These are phyloP conservation scores for Pulveroboletus sp. DNA, from an alignment of 768 basidiomycete species.

Conservation along the genomic window DNA sequence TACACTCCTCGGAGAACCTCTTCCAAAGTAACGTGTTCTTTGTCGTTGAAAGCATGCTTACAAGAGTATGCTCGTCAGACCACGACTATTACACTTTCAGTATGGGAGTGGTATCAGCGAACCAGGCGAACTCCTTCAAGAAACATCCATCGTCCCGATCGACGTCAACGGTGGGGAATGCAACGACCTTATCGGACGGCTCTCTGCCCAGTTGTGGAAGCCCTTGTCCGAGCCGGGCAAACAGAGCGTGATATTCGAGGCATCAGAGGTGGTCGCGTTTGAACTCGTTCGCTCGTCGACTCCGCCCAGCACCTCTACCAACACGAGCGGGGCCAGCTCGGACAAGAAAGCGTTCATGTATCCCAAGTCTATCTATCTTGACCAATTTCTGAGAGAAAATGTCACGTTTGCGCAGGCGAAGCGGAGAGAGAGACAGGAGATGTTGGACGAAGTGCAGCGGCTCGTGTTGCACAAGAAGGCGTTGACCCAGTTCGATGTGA, in stretches of 20 bases:
- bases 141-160: slow-evolving; percentile 51
- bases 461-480: slow-evolving; percentile 45
- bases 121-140: slow-evolving; percentile 27
- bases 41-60: slow-evolving; percentile 4
- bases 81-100: slow-evolving; percentile 53
- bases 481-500: slow-evolving; percentile 56
- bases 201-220: slow-evolving; percentile 34
- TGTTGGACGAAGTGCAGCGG: slow-evolving; percentile 46
- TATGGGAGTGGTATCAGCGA: slow-evolving; percentile 46
- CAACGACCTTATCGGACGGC: slow-evolving; percentile 59
- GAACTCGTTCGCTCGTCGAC: slow-evolving; percentile 36
- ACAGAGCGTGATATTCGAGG: slow-evolving; percentile 59
- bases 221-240: slow-evolving; percentile 26
- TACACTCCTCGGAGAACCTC: slow-evolving; percentile 29
- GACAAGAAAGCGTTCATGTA: slow-evolving; percentile 47
- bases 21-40: slow-evolving; percentile 23
- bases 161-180: slow-evolving; percentile 42
- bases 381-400: slow-evolving; percentile 67
- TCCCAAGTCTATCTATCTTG: slow-evolving; percentile 67
- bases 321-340: slow-evolving; percentile 13
- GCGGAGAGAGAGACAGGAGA: slow-evolving; percentile 33
- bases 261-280: slow-evolving; percentile 66
- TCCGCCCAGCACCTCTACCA: slow-evolving; percentile 11
- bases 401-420: slow-evolving; percentile 40
- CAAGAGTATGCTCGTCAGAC: slow-evolving; percentile 12